Conservation (phyloP, 768 basidiomycete species). For the Podaxis pistillaris region DNA sequence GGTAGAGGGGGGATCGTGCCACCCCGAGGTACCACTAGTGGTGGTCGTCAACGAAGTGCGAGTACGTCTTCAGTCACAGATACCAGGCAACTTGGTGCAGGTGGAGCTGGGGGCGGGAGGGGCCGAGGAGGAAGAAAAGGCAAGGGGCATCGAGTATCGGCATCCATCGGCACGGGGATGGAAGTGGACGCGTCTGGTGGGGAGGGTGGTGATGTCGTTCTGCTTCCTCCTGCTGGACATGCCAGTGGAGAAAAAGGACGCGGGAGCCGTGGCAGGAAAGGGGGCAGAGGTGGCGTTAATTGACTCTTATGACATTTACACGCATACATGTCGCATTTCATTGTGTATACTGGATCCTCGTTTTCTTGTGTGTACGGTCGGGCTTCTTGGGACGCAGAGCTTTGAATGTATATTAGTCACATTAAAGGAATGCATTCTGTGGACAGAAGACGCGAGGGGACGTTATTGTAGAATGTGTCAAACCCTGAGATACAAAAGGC, state of each 20-base stretch:
- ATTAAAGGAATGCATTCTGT: neutral
- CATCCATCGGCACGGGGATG: neutral
- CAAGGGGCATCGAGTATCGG: constrained; percentile 2
- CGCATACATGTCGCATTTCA: neutral
- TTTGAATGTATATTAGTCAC: neutral
- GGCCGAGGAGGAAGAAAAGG: constrained; percentile 11
- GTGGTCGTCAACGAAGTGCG: constrained; percentile 13
- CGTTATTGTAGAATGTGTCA: neutral
- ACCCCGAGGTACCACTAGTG: constrained; percentile 13
- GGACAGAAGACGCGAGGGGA: neutral
- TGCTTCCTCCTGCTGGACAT: constrained; percentile 11
- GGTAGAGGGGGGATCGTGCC: constrained; percentile 8
- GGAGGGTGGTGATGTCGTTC: constrained; percentile 3
- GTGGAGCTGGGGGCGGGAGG: neutral
- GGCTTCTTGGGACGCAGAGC: neutral
- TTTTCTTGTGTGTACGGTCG: neutral
- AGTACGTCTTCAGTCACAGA: constrained; percentile 3
- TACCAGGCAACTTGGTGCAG: constrained; percentile 4
- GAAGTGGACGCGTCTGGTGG: constrained; percentile 2
- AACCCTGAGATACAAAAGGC: neutral
- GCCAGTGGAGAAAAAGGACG: constrained; percentile 16
- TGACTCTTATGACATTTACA: neutral
- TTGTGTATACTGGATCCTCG: neutral
- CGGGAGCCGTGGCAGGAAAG: constrained; percentile 7
- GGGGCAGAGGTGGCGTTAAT: neutral